A percentile compares a stretch with the other conserved stretches of the same genome.
Evolutionary conservation across 768 basidiomycete species (phyloP).

Genomic region (Melanogaster broomeanus): DNA sequence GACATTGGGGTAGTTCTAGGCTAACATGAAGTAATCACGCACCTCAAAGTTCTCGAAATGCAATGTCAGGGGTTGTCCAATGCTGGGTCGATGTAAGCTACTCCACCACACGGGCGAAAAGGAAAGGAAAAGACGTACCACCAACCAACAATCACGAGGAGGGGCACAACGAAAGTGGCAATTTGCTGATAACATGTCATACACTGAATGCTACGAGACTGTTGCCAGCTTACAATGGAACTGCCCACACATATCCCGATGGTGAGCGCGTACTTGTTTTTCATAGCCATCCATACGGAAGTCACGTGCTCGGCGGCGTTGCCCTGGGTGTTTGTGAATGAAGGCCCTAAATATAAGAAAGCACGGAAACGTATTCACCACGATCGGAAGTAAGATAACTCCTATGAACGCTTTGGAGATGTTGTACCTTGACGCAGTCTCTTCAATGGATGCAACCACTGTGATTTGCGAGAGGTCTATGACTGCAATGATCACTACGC

Average conservation of each 20-base stretch:
- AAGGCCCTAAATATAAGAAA: neutral
- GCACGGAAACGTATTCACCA: constrained; percentile 47
- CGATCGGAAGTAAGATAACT: constrained; percentile 84
- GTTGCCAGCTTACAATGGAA: constrained; percentile 61
- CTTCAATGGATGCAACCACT: constrained; percentile 91
- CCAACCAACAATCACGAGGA: constrained; percentile 91
- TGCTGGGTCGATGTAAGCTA: constrained; percentile 35
- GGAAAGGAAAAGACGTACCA: constrained; percentile 46
- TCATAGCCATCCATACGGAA: constrained; percentile 87
- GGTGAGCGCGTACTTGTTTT: constrained; percentile 70
- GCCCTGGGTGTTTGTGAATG: constrained; percentile 40
- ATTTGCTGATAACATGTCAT: constrained; percentile 62
- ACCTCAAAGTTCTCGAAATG: constrained; percentile 90
- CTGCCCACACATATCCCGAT: constrained; percentile 82
- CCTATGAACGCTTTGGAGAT: constrained; percentile 89
- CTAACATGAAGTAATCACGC: neutral
- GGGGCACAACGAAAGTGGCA: constrained; percentile 81
- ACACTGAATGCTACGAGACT: neutral
- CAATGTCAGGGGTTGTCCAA: constrained; percentile 71
- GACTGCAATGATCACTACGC: neutral
- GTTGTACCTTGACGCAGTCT: constrained; percentile 76
- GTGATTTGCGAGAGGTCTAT: neutral
- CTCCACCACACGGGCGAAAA: neutral
- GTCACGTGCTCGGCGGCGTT: constrained; percentile 88
- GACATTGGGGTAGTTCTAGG: constrained; percentile 1